These are phyloP conservation scores for Colletotrichum gloeosporioides DNA, from an alignment of 2,329 filamentous ascomycete species.

Conservation along the genomic window DNA sequence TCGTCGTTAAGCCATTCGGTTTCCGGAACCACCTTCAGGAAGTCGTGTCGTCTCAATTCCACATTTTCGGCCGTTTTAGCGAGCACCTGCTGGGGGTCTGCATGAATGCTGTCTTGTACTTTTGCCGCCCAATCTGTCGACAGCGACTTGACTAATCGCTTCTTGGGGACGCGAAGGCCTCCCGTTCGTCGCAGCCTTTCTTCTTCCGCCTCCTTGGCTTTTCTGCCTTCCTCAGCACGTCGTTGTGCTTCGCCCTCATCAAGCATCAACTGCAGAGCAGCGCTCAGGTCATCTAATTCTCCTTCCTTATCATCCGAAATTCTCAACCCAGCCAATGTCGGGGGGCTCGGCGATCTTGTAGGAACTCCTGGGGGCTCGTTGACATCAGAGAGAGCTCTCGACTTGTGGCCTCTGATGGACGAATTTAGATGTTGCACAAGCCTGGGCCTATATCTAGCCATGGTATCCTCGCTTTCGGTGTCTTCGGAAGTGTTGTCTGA, in stretches of 20 bases:
- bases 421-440: background rate
- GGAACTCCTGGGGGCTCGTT: background rate
- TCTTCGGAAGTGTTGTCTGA: background rate
- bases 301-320: slow-evolving; percentile 22
- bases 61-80: slow-evolving; percentile 16
- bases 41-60: slow-evolving; percentile 55
- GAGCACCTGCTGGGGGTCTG: background rate
- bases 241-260: slow-evolving; percentile 13
- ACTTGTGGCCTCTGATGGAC: slow-evolving; percentile 1
- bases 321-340: background rate
- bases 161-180: slow-evolving; percentile 14
- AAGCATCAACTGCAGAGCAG: slow-evolving; percentile 8
- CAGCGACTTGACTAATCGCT: slow-evolving; percentile 3
- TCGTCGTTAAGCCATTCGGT: slow-evolving; percentile 79
- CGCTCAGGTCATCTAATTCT: slow-evolving; percentile 20
- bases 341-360: background rate
- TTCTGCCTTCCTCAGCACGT: slow-evolving; percentile 12
- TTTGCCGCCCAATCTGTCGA: slow-evolving; percentile 1
- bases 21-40: slow-evolving; percentile 63
- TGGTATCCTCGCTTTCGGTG: background rate
- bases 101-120: background rate
- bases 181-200: slow-evolving; percentile 15
- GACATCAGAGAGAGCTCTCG: background rate
- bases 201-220: background rate
- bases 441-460: background rate